These are phyloP conservation scores for Jasminum sambac DNA, from an alignment of 257 asterid species.

Conservation along the genomic window DNA sequence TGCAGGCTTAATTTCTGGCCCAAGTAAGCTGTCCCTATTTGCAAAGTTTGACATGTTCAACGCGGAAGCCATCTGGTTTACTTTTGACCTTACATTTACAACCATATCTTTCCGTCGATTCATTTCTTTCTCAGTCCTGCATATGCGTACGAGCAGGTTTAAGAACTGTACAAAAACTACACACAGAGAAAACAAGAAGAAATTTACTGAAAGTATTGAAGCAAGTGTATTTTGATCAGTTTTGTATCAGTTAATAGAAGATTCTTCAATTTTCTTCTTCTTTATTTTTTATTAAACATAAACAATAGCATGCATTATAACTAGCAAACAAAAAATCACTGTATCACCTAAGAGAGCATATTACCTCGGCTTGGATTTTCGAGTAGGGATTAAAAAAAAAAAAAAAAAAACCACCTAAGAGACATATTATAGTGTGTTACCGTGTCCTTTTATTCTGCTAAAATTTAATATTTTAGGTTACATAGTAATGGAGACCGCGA, in stretches of 20 bases:
- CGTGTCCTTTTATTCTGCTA: no score
- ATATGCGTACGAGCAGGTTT: constrained; percentile 15
- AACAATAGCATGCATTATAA: background rate
- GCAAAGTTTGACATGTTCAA: constrained; percentile 91
- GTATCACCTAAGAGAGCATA: no score
- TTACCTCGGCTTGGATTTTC: no score
- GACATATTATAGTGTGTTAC: no score
- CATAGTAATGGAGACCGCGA: no score
- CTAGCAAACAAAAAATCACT: no score
- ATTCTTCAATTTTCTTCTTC: background rate
- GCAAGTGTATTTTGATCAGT: constrained; percentile 7
- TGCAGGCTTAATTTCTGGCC: constrained; percentile 83
- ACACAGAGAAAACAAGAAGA: background rate
- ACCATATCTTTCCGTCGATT: constrained; percentile 90
- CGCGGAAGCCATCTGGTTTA: constrained; percentile 76
- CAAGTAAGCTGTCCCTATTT: constrained; percentile 87
- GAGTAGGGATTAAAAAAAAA: no score
- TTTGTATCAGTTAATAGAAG: background rate
- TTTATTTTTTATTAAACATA: background rate
- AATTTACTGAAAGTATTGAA: background rate
- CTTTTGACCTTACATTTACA: constrained; percentile 66
- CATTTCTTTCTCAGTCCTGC: constrained; percentile 88
- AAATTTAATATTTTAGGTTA: no score
- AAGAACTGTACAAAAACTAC: constrained; percentile 9
- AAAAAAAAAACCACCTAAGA: no score